These are phyloP conservation scores for Inga leiocalycina DNA, from an alignment of 306 rosid genomes.

Conservation along the genomic window DNA sequence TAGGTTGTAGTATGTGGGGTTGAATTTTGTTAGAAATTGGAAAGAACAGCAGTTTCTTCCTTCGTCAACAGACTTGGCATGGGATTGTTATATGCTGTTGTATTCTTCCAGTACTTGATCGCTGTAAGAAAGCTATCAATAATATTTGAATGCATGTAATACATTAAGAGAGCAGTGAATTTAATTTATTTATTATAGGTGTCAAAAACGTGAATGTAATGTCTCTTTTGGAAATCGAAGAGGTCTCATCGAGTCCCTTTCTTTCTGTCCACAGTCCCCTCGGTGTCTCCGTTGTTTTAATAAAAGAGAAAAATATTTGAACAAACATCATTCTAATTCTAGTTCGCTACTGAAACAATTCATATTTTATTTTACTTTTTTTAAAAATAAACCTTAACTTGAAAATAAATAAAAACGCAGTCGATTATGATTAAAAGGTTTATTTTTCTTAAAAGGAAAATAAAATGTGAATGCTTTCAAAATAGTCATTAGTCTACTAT, in stretches of 20 bases:
- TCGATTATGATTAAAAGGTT: too few species aligned
- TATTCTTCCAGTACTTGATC: neutral
- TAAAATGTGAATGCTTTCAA: too few species aligned
- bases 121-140: neutral
- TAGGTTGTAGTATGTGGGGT: neutral
- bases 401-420: too few species aligned
- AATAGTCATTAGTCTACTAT: too few species aligned
- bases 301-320: too few species aligned
- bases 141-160: neutral
- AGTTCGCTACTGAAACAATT: too few species aligned
- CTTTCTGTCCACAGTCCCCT: neutral
- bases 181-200: neutral
- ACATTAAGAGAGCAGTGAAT: neutral
- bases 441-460: too few species aligned
- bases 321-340: too few species aligned
- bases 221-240: neutral
- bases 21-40: conserved; percentile 25
- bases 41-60: conserved; percentile 9
- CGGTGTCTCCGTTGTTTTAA: neutral
- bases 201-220: neutral
- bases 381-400: too few species aligned
- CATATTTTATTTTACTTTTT: too few species aligned
- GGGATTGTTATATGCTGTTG: neutral
- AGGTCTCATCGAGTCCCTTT: neutral
- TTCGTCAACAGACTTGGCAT: neutral